phyloP scores from a whole-genome alignment of 768 basidiomycete species.

The Trametes villosa region DNA sequence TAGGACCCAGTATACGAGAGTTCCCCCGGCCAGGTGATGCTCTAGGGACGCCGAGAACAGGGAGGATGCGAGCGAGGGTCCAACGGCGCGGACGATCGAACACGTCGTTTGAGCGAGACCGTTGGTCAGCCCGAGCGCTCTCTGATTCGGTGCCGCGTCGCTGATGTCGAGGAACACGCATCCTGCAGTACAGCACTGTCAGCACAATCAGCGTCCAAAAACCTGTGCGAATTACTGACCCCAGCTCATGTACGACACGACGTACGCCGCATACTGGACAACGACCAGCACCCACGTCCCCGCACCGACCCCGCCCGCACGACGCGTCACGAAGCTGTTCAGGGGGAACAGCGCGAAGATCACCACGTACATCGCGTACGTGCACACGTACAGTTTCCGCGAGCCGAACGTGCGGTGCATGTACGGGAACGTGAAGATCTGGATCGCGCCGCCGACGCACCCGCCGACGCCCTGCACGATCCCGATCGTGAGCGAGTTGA shows the following conservation, averaged over 20 bases:
- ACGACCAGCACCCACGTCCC: constrained; percentile 35
- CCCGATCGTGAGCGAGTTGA: constrained; percentile 42
- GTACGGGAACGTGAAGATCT: constrained; percentile 39
- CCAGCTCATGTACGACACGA: constrained; percentile 38
- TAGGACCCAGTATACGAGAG: constrained; percentile 39
- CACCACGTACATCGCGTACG: constrained; percentile 34
- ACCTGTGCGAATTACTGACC: constrained; percentile 27
- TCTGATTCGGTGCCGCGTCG: constrained; percentile 28
- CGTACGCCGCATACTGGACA: constrained; percentile 29
- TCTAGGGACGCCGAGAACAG: constrained; percentile 54
- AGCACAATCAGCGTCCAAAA: background rate
- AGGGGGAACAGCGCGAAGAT: constrained; percentile 39
- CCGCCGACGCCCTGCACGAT: constrained; percentile 41
- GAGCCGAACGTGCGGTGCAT: constrained; percentile 37
- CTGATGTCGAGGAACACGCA: constrained; percentile 37
- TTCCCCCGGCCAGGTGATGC: constrained; percentile 45
- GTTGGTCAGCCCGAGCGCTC: constrained; percentile 52
- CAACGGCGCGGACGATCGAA: constrained; percentile 51
- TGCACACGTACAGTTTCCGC: constrained; percentile 35
- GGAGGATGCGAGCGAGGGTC: constrained; percentile 54
- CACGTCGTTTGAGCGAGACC: constrained; percentile 56
- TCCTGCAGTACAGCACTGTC: constrained; percentile 11
- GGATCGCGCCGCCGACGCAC: constrained; percentile 36
- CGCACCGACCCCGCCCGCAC: constrained; percentile 28
- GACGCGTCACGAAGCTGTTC: constrained; percentile 32